Evolutionary conservation across 192 early-diverging fungal species (phyloP), one percentile per base, ranked within the genome.

Genomic region (Haplosporangium gracile): DNA sequence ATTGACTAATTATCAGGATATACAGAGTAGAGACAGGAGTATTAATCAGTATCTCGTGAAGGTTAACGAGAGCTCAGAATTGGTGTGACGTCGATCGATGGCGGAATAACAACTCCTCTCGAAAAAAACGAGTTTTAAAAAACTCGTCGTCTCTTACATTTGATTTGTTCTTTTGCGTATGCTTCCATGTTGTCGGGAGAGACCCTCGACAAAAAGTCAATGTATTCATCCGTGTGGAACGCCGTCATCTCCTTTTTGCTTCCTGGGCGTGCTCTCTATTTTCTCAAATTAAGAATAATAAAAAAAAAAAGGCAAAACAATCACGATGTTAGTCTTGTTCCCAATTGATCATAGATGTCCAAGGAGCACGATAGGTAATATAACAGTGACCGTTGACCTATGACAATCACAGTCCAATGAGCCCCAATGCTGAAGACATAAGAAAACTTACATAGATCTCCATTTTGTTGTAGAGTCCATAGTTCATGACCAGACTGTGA

Each of bases 191-290:
- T 94, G 45, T 95, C 95, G 1, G 95, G 94, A 5, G 95, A 93
- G 18, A 96, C 95, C 3, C 89, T 90, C 68, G 93, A 93, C 75
- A 99, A 90, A 82, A 96, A 98, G 69, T 97, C 93, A 69, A 98
- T 94, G 85, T 98, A 98, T 76, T 98, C 97, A 83, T 97, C 97
- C 11, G 95, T 93, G 78, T 99, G 98, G 87, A 98, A 99, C 68
- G 94, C 93, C 7, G 95, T 95, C 92, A 99, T 97, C 88, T 99
- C 95, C 72, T 92, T 93, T 43, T 95, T 93, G 29, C 97, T 96
- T 20, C 97, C 96, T 40, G 93, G 92, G 75, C 94, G 91, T n/a
- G 97, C 95, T 85, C 92, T 89, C 91, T 94, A 91, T 38, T 71
- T 20, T 10, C 57, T 45, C 36, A 29, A 6, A 51, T n/a, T 2